phyloP scores from a whole-genome alignment of 495 filamentous ascomycete genomes.

The Glutinoglossum americanum region DNA sequence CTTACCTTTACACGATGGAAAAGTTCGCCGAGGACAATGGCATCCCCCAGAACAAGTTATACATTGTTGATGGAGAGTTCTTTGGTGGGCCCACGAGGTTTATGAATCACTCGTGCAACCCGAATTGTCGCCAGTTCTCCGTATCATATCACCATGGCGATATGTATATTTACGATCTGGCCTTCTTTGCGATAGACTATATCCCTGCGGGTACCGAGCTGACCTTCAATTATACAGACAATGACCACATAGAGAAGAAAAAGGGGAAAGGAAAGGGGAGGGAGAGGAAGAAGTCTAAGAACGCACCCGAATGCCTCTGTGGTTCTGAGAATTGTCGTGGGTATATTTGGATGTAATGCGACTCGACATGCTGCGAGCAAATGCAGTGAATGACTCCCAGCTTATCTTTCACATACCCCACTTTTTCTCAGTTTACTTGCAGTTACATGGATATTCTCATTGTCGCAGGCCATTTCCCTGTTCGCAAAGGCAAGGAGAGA shows the following conservation, averaged over 20 bases:
- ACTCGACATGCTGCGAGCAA: too few relatives aligned
- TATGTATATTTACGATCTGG: conserved; percentile 59
- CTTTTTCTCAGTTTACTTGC: too few relatives aligned
- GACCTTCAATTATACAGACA: conserved; percentile 13
- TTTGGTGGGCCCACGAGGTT: conserved; percentile 37
- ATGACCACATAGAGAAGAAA: neutral
- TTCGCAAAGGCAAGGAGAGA: too few relatives aligned
- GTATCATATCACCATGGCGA: conserved; percentile 63
- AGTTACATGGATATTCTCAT: too few relatives aligned
- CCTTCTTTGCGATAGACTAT: conserved; percentile 56
- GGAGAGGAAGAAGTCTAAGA: neutral
- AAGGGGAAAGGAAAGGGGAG: neutral
- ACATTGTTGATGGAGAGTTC: conserved; percentile 36
- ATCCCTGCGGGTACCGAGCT: conserved; percentile 23
- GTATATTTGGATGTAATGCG: conserved; percentile 3
- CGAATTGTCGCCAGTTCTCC: conserved; percentile 62
- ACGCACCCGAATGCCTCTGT: conserved; percentile 1
- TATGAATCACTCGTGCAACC: conserved; percentile 48
- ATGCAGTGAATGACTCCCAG: too few relatives aligned
- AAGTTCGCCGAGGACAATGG: conserved; percentile 36
- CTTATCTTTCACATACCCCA: too few relatives aligned
- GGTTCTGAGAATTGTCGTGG: conserved; percentile 2
- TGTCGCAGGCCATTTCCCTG: too few relatives aligned
- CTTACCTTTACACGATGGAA: conserved; percentile 72
- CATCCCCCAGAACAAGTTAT: conserved; percentile 14